Conservation (phyloP, 176 grass and related monocot species). For the Bothriochloa decipiens region DNA sequence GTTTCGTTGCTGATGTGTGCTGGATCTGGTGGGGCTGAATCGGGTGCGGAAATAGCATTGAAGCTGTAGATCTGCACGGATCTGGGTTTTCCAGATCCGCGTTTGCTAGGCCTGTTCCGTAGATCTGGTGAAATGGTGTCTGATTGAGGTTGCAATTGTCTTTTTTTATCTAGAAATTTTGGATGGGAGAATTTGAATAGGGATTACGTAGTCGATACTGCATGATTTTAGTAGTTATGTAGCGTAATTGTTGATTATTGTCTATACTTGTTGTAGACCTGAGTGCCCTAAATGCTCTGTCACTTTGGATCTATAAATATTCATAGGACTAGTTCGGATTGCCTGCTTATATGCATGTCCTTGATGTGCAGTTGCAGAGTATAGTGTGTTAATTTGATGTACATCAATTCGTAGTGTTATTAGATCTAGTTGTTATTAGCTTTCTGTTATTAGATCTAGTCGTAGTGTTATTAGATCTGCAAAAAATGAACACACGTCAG, state of each 20-base stretch:
- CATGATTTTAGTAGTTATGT: too few relatives aligned
- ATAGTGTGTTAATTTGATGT: too few relatives aligned
- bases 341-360: rapidly evolving
- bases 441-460: too few relatives aligned
- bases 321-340: neutral
- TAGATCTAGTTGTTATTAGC: too few relatives aligned
- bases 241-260: too few relatives aligned
- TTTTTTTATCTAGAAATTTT: neutral
- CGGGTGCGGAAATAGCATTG: rapidly evolving
- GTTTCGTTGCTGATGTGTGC: neutral
- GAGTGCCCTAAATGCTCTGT: neutral
- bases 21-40: neutral
- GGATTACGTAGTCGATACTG: neutral
- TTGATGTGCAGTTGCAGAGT: too few relatives aligned
- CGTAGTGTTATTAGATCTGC: too few relatives aligned
- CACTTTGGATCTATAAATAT: neutral
- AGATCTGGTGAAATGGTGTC: neutral
- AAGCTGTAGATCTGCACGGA: neutral
- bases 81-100: slow-evolving; percentile 28
- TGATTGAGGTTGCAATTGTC: too few relatives aligned
- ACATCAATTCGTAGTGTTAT: neutral
- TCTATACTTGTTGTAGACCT: neutral
- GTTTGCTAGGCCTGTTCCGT: rapidly evolving
- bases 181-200: too few relatives aligned
- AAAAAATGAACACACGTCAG: too few relatives aligned